A percentile compares a stretch with the other conserved stretches of the same genome.
These are phyloP conservation scores for Diatrype stigma DNA, from an alignment of 2,329 filamentous ascomycete species.

Conservation along the genomic window DNA sequence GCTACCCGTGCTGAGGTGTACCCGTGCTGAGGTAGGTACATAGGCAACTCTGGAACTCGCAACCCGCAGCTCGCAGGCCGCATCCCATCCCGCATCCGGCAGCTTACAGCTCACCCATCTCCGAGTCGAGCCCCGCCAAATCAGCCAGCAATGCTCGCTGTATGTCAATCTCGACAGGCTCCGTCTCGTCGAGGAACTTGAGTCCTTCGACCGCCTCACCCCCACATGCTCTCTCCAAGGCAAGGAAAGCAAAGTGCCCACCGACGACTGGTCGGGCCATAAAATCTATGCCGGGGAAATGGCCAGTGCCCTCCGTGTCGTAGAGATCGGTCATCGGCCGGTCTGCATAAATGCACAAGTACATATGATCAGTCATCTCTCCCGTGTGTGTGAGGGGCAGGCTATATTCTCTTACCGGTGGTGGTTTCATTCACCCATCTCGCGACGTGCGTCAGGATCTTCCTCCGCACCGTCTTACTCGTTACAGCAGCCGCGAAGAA, in stretches of 20 bases:
- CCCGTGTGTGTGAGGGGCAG: background rate
- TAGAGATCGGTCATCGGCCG: conserved; percentile 78
- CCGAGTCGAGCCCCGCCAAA: conserved; percentile 13
- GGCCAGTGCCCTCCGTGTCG: conserved; percentile 71
- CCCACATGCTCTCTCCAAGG: conserved; percentile 74
- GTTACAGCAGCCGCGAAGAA: conserved; percentile 83
- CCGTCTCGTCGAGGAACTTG: conserved; percentile 39
- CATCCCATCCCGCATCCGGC: no score
- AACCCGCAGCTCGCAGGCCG: no score
- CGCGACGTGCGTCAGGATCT: conserved; percentile 71
- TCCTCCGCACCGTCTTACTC: conserved; percentile 60
- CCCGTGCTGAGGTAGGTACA: no score
- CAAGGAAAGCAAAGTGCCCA: conserved; percentile 80
- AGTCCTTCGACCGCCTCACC: conserved; percentile 61
- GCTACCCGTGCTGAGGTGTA: no score
- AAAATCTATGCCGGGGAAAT: conserved; percentile 70
- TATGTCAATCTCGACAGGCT: conserved; percentile 30
- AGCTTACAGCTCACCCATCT: conserved; percentile 22
- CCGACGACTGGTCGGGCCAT: conserved; percentile 81
- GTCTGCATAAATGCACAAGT: conserved; percentile 45
- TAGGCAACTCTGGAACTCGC: no score
- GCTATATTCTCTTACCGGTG: conserved; percentile 45
- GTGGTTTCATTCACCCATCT: conserved; percentile 80
- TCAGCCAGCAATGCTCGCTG: conserved; percentile 25
- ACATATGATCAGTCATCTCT: conserved; percentile 11